Evolutionary conservation across 495 filamentous ascomycete genomes (phyloP).

Genomic region (Cryomyces minteri): DNA sequence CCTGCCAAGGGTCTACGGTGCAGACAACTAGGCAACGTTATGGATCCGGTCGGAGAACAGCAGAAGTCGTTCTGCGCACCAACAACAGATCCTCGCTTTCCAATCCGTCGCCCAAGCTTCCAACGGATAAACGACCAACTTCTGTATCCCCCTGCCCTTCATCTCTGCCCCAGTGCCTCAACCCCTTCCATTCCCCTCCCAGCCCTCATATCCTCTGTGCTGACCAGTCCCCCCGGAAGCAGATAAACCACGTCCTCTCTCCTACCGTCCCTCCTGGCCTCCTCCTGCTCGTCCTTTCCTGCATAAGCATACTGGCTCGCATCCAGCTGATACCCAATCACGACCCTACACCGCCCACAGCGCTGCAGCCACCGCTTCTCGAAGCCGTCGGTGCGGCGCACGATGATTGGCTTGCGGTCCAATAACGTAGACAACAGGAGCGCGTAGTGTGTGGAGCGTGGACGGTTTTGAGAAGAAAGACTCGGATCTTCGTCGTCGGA

Average conservation of each 20-base stretch:
- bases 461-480: background rate
- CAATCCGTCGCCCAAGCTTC: too few species aligned
- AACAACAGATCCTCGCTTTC: too few species aligned
- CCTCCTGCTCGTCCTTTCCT: constrained; percentile 3
- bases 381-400: constrained; percentile 49
- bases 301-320: constrained; percentile 19
- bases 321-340: constrained; percentile 43
- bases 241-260: constrained; percentile 38
- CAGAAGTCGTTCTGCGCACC: too few species aligned
- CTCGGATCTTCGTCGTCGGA: background rate
- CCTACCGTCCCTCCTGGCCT: constrained; percentile 6
- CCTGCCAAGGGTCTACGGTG: too few species aligned
- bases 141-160: too few species aligned
- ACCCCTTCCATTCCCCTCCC: constrained; percentile 7
- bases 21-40: too few species aligned
- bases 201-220: constrained; percentile 17
- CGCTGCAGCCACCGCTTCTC: constrained; percentile 44
- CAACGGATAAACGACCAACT: too few species aligned
- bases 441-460: constrained; percentile 16
- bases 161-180: too few species aligned
- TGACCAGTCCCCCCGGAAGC: constrained; percentile 21
- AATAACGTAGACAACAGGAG: constrained; percentile 30
- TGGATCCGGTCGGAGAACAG: too few species aligned
- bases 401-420: constrained; percentile 32
- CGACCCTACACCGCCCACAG: constrained; percentile 45